A percentile compares a stretch with the other conserved stretches of the same genome.
Conservation (phyloP, 148 eudicot species). For the Camellia granthamiana region DNA sequence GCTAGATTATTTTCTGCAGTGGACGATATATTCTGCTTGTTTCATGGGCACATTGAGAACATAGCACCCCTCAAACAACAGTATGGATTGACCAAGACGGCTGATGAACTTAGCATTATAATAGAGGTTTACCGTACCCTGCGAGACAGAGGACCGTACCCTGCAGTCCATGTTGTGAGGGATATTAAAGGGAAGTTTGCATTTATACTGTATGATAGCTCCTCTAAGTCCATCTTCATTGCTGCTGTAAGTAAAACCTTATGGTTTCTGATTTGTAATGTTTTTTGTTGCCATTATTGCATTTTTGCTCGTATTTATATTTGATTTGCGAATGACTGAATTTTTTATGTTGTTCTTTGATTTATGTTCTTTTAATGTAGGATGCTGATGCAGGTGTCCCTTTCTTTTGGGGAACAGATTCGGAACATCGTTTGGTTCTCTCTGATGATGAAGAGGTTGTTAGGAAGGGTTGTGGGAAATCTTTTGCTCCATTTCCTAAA, state of each 20-base stretch:
- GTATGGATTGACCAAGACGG: constrained; percentile 59
- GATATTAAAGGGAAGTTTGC: constrained; percentile 63
- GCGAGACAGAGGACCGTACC: constrained; percentile 79
- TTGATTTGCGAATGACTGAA: too few relatives aligned
- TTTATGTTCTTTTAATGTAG: constrained; percentile 26
- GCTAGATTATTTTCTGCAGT: constrained; percentile 56
- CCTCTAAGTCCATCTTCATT: constrained; percentile 44
- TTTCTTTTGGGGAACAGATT: constrained; percentile 82
- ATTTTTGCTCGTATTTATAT: too few relatives aligned
- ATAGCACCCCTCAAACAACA: constrained; percentile 65
- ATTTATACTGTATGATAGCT: constrained; percentile 49
- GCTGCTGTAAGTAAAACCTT: constrained; percentile 48
- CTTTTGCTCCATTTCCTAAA: constrained; percentile 71
- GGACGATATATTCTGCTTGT: constrained; percentile 72
- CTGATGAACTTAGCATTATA: constrained; percentile 59
- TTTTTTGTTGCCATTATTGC: background rate
- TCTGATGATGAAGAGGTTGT: constrained; percentile 52
- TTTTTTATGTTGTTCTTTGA: background rate
- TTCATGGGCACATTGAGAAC: constrained; percentile 66
- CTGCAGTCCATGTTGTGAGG: constrained; percentile 57
- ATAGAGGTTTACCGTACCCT: constrained; percentile 71
- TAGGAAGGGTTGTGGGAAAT: constrained; percentile 70
- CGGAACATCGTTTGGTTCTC: constrained; percentile 66
- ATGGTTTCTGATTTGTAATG: background rate
- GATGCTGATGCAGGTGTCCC: constrained; percentile 81